Evolutionary conservation across 2,329 filamentous ascomycete genomes (phyloP), one percentile per base, ranked within the genome.

Genomic region (Alternaria incomplexa): DNA sequence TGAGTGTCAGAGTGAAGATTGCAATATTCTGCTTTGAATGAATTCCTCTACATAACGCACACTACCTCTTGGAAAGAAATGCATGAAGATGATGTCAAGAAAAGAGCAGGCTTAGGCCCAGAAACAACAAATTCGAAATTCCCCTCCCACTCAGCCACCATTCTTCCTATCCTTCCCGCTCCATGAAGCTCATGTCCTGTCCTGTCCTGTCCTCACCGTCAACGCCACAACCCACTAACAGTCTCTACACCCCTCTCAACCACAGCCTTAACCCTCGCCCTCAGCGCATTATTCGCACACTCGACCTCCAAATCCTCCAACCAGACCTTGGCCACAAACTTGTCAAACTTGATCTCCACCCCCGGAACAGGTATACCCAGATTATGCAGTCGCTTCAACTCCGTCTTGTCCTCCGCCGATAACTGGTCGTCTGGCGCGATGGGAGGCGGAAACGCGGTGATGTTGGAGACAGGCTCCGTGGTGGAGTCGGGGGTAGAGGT

Each of bases 311-410:
- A 81, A 70, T 92, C 89, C 84, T 98, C 96, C 43, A 99, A 83
- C 94, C 95, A 98, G 7, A 99, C 90, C 65, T 89, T 91, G 7
- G 95, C 96, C 56, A 91, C 85, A 81, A 93, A 90, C 82, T 93
- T 96, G 73, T 98, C 95, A 5, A 97, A 91, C 73, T 87, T 90
- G 80, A 99, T 93, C 65, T 91, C 88, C 15, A 99, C 85, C 0
- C 95, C 96, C 0, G 96, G 96, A 1, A 97, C 93, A 0, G 95
- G 93, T 30, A 98, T 95, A 3, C 95, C 95, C 22, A 96, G 83
- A 65, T 88, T 89, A 74, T 96, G 92, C 51, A 97, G 84, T 13
- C 95, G 85, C 63, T 91, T 89, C 15, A 97, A 84, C 79, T 97
- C 94, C 1, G 69, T 62, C 46, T 74, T 73, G 55, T 81, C 74